Conservation (phyloP, 176 grass and related monocot genomes). For the maize (Zea mays) region Zm-B73-REFERENCE-NAM-5.0 NC_050097.1:30467001-30467500, state of each 20-base stretch:
- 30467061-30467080: constrained; percentile 69
- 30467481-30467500: constrained; percentile 44
- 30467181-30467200: constrained; percentile 60
- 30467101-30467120: constrained; percentile 64
- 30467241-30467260: constrained; percentile 65
- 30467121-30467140: constrained; percentile 64
- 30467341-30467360: constrained; percentile 74
- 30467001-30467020: constrained; percentile 56
- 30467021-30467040: constrained; percentile 66
- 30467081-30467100: constrained; percentile 67
- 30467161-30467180: constrained; percentile 56
- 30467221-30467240: constrained; percentile 81
- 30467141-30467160: constrained; percentile 63
- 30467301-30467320: constrained; percentile 65
- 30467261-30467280: constrained; percentile 62
- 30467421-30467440: constrained; percentile 79
- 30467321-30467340: constrained; percentile 67
- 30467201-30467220: constrained; percentile 61
- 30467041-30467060: constrained; percentile 73
- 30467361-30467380: constrained; percentile 66
- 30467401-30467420: constrained; percentile 40
- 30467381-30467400: constrained; percentile 55
- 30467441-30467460: constrained; percentile 69
- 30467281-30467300: constrained; percentile 55
- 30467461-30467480: constrained; percentile 50